These are phyloP conservation scores for Aspergillus flavus DNA, from an alignment of 2,329 filamentous ascomycete genomes.

Conservation along the genomic window DNA sequence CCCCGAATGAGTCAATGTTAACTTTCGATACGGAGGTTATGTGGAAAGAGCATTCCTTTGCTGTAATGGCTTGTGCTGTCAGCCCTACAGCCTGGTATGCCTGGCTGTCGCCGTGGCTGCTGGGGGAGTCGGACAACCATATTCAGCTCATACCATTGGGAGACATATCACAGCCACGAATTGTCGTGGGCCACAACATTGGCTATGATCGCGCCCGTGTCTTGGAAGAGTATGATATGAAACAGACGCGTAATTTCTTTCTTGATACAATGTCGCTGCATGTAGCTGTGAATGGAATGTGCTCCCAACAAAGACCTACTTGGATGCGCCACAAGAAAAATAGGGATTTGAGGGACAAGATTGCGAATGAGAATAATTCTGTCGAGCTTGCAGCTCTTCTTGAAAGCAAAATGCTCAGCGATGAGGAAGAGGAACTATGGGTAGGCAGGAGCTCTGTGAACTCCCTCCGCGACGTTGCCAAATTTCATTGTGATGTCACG, in stretches of 20 bases:
- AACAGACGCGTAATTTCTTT: slow-evolving; percentile 82
- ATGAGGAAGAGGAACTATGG: slow-evolving; percentile 95
- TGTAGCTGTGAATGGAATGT: slow-evolving; percentile 98
- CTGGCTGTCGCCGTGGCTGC: slow-evolving; percentile 93
- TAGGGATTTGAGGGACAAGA: slow-evolving; percentile 77
- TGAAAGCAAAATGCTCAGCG: slow-evolving; percentile 65
- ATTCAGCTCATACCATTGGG: slow-evolving; percentile 86
- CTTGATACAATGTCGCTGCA: slow-evolving; percentile 98
- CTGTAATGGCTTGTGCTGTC: slow-evolving; percentile 94
- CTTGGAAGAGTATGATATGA: slow-evolving; percentile 82
- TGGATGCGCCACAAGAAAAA: slow-evolving; percentile 98
- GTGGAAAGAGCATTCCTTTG: slow-evolving; percentile 89
- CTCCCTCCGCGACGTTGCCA: slow-evolving; percentile 90
- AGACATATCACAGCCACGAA: slow-evolving; percentile 69
- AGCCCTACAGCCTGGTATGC: slow-evolving; percentile 93
- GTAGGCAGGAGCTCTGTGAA: slow-evolving; percentile 93
- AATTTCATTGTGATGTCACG: slow-evolving; percentile 88
- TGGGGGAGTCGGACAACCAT: slow-evolving; percentile 76
- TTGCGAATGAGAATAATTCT: slow-evolving; percentile 70
- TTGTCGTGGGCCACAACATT: slow-evolving; percentile 93
- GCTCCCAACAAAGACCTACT: slow-evolving; percentile 89
- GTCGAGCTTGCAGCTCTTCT: slow-evolving; percentile 72
- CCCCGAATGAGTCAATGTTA: slow-evolving; percentile 78
- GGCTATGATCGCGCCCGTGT: slow-evolving; percentile 91
- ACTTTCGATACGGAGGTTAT: slow-evolving; percentile 97